Evolutionary conservation across 2,329 filamentous ascomycete species (phyloP), one percentile per base, ranked within the genome.

Genomic region (Fusarium succisae): DNA sequence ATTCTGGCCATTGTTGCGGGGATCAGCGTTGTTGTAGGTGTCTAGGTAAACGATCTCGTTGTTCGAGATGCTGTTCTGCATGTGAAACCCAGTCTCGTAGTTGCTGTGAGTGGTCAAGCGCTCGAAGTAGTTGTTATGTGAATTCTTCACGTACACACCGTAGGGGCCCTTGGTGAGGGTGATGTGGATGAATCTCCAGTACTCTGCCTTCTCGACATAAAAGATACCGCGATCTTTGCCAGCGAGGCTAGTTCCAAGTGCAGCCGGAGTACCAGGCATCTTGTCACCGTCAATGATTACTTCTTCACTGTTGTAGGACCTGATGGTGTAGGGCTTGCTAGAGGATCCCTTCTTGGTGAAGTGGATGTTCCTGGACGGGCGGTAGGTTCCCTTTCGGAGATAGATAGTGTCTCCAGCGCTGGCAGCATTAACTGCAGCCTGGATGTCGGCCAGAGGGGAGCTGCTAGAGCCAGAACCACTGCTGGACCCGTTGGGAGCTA

Each of bases 1-100:
- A 50, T 82, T 84, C 76, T 87, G 84, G 37, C 85, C 85, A 63
- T 87, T 87, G 77, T 86, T 87, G 62, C 85, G 82, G 12, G 85
- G 85, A 59, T 85, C 83, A 6, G 82, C 80, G 75, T 84, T 85
- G 38, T 77, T 74, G 66, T 84, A 84, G 11, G 83, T 84, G 66
- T 85, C 50, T 1, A 85, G 78, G 39, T 83, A 83, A 13, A 84
- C 66, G 22, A 85, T 77, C 45, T 81, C 80, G 70, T 84, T 84
- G 63, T 83, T 81, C 38, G 61, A 59, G 9, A 78, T 63, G 38
- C 63, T 51, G 7, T 80, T 80, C 65, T 83, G 74, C 39, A 82
- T 76, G 48, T 82, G 80, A 68, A 82, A 82, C 5, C 81, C 80
- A 1, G 80, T 54, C 75, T 86, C 72, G 41, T 81, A 82, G 72